Base-by-base conservation (phyloP, 2,329 filamentous ascomycete genomes). In the Penicillium brevicompactum region DNA sequence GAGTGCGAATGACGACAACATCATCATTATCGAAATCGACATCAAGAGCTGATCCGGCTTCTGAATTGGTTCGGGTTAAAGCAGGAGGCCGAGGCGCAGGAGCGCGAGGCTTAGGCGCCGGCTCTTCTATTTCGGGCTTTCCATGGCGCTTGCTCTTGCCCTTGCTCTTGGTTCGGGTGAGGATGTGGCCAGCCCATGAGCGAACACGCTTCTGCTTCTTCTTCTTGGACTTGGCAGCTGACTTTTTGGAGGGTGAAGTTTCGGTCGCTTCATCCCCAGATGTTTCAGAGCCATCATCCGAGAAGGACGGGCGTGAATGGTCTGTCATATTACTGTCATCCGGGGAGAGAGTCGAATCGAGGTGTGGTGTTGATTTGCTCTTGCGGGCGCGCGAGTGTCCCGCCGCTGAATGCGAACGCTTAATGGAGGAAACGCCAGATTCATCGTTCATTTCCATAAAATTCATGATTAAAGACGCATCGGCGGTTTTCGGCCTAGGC, bases 161-260 rank as follows among this genome's bases (percentile, higher is more conserved):
- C 13, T 80, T 82, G 30, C 63, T 60, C 46, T 80, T 82, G 14
- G 57, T 59, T 22, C 79, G 73, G 14, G 77, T 78, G 43, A 83
- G 65, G 51, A 84, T 80, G 8, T 78, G 76, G 18, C 79, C 80
- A 40, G 80, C 80, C 80, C 80, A 83, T 11, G 77, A 80, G 67
- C 90, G 91, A 55, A 93, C 89, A 70, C 89, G 89, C 75, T 90
- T 92, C 68, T 87, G 83, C 59, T 84, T 83, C 74, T 80, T 84
- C 55, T 80, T 84, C 52, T 72, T 72, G 7, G 65, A 48, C 55
- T 66, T 74, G 38, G 67, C 77, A 49, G 56, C 69, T 56, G 64
- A 69, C 53, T 66, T 74, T 53, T 65, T 72, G 47, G 59, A 68
- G 16, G 69, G 60, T 22, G 60, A 54, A n/a, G 63, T 51, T 11